phyloP scores from a whole-genome alignment of 2,329 filamentous ascomycete genomes.

The Hypoxylon sp. region DNA sequence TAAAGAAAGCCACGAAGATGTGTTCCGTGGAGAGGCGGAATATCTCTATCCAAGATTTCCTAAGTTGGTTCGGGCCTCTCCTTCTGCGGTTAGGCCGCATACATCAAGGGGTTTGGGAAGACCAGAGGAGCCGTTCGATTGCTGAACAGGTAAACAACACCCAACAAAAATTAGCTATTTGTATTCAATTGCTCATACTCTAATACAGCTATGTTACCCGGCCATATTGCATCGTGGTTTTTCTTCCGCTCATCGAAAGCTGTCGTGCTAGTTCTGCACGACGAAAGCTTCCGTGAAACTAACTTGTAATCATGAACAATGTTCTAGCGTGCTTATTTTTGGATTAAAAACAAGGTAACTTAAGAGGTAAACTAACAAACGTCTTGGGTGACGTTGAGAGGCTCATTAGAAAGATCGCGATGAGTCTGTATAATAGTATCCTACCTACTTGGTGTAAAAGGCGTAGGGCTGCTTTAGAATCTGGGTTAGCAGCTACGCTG shows the following conservation, averaged over 20 bases:
- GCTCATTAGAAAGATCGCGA: background rate
- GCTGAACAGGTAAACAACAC: constrained; percentile 50
- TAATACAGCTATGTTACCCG: constrained; percentile 43
- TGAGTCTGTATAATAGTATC: background rate
- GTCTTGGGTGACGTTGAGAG: background rate
- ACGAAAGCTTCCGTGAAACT: background rate
- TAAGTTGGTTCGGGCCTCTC: background rate
- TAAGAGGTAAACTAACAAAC: constrained; percentile 1
- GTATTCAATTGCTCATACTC: constrained; percentile 50
- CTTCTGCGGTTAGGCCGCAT: constrained; percentile 3
- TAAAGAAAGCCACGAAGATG: background rate
- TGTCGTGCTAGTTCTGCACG: constrained; percentile 11
- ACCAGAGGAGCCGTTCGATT: constrained; percentile 16
- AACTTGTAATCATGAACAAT: background rate
- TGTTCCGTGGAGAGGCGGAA: constrained; percentile 5
- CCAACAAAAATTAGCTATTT: constrained; percentile 44
- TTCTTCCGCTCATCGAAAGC: constrained; percentile 28
- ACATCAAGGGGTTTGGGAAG: constrained; percentile 10
- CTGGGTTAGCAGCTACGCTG: background rate
- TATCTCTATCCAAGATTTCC: background rate
- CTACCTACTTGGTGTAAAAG: background rate
- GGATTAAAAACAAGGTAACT: background rate
- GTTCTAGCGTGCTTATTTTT: background rate
- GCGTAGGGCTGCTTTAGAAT: background rate
- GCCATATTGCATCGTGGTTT: constrained; percentile 8